Evolutionary conservation across 2,329 filamentous ascomycete genomes (phyloP).

Genomic region (Fusarium avenaceum): DNA sequence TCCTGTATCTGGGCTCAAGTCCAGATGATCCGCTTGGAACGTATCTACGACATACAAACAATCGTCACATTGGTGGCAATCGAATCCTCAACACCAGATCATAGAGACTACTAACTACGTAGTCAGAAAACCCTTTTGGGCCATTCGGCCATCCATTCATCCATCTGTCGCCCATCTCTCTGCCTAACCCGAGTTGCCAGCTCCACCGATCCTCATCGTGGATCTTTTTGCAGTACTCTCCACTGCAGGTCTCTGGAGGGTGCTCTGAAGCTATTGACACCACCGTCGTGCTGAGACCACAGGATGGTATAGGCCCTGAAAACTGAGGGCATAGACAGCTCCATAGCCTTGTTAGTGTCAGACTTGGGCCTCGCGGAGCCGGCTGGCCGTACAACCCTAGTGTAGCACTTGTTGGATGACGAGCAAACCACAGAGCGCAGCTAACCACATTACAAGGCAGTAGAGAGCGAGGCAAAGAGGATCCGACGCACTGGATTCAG

Average conservation of each 20-base stretch:
- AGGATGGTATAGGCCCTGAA: slow-evolving; percentile 37
- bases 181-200: slow-evolving; percentile 16
- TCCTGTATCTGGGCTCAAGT: slow-evolving; percentile 19
- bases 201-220: slow-evolving; percentile 44
- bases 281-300: slow-evolving; percentile 46
- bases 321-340: slow-evolving; percentile 43
- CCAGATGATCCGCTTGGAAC: slow-evolving; percentile 23
- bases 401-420: slow-evolving; percentile 19
- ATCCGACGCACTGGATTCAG: slow-evolving; percentile 46
- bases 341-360: slow-evolving; percentile 41
- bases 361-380: slow-evolving; percentile 48
- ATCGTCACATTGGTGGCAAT: slow-evolving; percentile 34
- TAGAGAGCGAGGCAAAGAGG: slow-evolving; percentile 37
- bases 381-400: slow-evolving; percentile 48
- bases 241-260: slow-evolving; percentile 42
- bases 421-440: slow-evolving; percentile 42
- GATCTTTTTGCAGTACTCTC: slow-evolving; percentile 27
- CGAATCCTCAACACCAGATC: slow-evolving; percentile 21
- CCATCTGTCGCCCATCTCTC: slow-evolving; percentile 4
- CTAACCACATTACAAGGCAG: slow-evolving; percentile 25
- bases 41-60: slow-evolving; percentile 25
- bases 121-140: slow-evolving; percentile 9
- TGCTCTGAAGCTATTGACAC: slow-evolving; percentile 50
- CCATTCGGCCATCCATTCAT: slow-evolving; percentile 12
- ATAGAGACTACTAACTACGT: slow-evolving; percentile 5